phyloP scores from a whole-genome alignment of 176 grass and related monocot genomes.

The Puya raimondii region DNA sequence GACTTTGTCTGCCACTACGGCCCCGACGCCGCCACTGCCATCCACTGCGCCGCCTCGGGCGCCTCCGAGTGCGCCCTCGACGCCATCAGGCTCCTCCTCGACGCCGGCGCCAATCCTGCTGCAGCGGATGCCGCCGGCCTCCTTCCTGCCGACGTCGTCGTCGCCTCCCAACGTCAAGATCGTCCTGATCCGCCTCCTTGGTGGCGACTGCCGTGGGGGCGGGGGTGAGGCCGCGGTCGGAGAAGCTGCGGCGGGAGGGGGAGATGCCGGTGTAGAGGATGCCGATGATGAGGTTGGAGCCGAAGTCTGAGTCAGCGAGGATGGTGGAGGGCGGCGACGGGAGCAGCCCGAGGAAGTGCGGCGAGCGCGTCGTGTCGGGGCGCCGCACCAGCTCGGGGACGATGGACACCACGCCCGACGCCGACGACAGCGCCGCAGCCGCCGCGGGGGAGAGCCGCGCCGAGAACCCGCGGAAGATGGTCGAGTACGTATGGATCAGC shows the following conservation, averaged over 20 bases:
- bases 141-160: conserved; percentile 62
- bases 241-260: too few species aligned
- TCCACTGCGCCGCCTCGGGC: conserved; percentile 72
- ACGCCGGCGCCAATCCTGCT: conserved; percentile 30
- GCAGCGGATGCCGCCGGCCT: conserved; percentile 32
- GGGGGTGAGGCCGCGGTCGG: conserved; percentile 52
- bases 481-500: conserved; percentile 78
- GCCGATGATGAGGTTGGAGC: too few species aligned
- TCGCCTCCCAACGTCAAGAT: conserved; percentile 33
- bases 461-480: conserved; percentile 67
- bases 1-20: conserved; percentile 41
- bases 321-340: too few species aligned
- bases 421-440: conserved; percentile 24
- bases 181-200: conserved; percentile 32
- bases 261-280: too few species aligned
- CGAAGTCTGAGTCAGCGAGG: too few species aligned
- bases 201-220: conserved; percentile 52
- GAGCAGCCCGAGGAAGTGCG: too few species aligned
- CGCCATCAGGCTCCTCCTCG: conserved; percentile 40
- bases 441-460: conserved; percentile 45
- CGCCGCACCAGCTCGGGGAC: too few species aligned
- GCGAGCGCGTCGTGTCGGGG: too few species aligned
- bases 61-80: conserved; percentile 39
- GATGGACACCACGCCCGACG: too few species aligned
- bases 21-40: conserved; percentile 49